phyloP scores from a whole-genome alignment of 495 filamentous ascomycete species.

The Lophiostoma macrostomum region DNA sequence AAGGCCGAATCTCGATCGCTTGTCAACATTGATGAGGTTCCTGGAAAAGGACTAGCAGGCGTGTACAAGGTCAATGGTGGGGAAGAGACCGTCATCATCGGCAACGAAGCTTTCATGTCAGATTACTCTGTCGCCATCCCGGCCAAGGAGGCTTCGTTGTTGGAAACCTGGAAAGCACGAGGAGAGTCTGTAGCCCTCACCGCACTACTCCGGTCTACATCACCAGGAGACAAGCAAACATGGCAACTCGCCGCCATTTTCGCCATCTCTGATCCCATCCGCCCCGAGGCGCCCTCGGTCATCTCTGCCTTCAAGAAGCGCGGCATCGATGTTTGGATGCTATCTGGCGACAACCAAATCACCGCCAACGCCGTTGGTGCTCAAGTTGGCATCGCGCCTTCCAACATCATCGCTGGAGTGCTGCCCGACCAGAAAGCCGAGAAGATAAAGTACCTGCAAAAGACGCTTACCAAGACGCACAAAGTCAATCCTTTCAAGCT shows the following conservation, averaged over 20 bases:
- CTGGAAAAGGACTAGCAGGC: slow-evolving; percentile 79
- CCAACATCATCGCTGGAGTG: slow-evolving; percentile 82
- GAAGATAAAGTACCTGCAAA: slow-evolving; percentile 76
- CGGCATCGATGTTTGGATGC: slow-evolving; percentile 79
- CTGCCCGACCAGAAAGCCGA: slow-evolving; percentile 82
- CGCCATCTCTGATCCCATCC: slow-evolving; percentile 62
- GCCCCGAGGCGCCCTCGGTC: slow-evolving; percentile 66
- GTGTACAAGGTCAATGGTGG: slow-evolving; percentile 54
- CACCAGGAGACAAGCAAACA: not conserved
- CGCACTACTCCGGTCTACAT: slow-evolving; percentile 10
- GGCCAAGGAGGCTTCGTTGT: slow-evolving; percentile 2
- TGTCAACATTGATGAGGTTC: slow-evolving; percentile 64
- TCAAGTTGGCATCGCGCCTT: slow-evolving; percentile 67
- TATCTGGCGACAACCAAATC: slow-evolving; percentile 77
- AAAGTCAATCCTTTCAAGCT: slow-evolving; percentile 5
- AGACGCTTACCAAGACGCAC: slow-evolving; percentile 37
- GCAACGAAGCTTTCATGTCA: slow-evolving; percentile 74
- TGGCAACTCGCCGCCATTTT: slow-evolving; percentile 36
- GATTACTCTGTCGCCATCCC: slow-evolving; percentile 34
- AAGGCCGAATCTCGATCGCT: slow-evolving; percentile 35
- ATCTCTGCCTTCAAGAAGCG: slow-evolving; percentile 64
- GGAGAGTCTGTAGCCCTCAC: slow-evolving; percentile 40
- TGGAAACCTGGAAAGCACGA: slow-evolving; percentile 37
- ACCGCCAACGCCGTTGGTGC: slow-evolving; percentile 69
- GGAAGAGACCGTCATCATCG: slow-evolving; percentile 72